phyloP scores from a whole-genome alignment of 768 basidiomycete species.

The Heimioporus sp. region DNA sequence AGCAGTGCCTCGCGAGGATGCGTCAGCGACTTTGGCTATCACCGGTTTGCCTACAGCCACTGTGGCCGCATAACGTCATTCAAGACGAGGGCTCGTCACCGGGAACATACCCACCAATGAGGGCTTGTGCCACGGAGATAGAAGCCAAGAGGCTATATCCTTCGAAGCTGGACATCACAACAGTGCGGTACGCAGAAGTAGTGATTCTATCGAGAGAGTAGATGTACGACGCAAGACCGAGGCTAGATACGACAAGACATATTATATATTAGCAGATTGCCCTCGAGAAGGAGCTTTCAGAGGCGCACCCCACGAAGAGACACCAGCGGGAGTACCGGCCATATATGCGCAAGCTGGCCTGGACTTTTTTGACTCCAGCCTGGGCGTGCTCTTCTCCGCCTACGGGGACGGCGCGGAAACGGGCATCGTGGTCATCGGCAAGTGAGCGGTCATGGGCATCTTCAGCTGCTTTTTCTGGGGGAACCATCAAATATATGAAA shows the following conservation, averaged over 20 bases:
- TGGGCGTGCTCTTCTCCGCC: constrained; percentile 27
- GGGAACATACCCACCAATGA: constrained; percentile 44
- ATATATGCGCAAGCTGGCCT: constrained; percentile 51
- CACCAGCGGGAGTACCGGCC: constrained; percentile 57
- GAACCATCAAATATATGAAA: neutral
- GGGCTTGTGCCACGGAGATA: constrained; percentile 50
- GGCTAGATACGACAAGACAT: constrained; percentile 24
- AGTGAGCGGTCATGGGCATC: neutral
- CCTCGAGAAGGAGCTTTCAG: neutral
- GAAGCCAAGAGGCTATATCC: constrained; percentile 55
- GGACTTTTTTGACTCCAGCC: constrained; percentile 44
- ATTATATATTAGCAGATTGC: neutral
- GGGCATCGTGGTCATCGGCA: too few relatives aligned
- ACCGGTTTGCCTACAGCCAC: constrained; percentile 61
- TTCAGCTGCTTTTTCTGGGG: neutral
- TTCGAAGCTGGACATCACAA: constrained; percentile 52
- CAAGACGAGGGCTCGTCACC: constrained; percentile 4
- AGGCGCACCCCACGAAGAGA: constrained; percentile 53
- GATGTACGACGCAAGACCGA: constrained; percentile 71
- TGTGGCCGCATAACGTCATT: constrained; percentile 9
- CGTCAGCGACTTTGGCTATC: constrained; percentile 73
- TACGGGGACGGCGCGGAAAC: neutral
- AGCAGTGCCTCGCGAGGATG: constrained; percentile 62
- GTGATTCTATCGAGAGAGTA: constrained; percentile 74
- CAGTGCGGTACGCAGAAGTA: constrained; percentile 61